Base-by-base conservation (phyloP, 805 yeast genomes). In the Wickerhamiella alocasiicola region DNA sequence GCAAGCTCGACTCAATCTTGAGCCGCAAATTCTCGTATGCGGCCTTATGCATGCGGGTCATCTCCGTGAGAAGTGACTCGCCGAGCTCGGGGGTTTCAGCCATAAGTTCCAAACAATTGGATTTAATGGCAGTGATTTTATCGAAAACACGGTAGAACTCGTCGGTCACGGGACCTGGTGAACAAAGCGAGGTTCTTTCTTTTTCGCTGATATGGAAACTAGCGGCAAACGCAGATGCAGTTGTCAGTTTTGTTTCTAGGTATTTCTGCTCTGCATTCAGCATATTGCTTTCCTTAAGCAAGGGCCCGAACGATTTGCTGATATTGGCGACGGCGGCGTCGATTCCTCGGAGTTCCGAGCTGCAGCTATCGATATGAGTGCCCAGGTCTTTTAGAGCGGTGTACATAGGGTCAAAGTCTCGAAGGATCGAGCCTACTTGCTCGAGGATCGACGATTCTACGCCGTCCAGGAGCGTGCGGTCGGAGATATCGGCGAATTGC, bases 141-240 rank as follows among this genome's bases (percentile, higher is more conserved):
- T 63, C 59, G 25, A 87, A 62, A 1, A 74, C 69, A 3, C 52
- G 55, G 49, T 83, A 81, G 54, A 79, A 84, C 39, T 70, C 75
- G 2, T 66, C 62, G 29, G 65, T 61, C 7, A 70, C 49, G 9
- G 51, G 52, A 45, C 13, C 54, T n/a, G n/a, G n/a, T n/a, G n/a
- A n/a, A n/a, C n/a, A n/a, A 42, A 42, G 62, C 20, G 36, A 9
- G 54, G 52, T 41, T 20, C 49, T 50, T 49, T 88, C 96, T 43
- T 73, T 71, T 45, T 78, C 87, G 32, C 70, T 70, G 32, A 88
- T 57, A 0, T 87, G 72, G 53, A 81, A 83, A 43, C 71, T 71
- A 3, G 68, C 65, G 46, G 76, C 74, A 38, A 56, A 58, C 2
- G 62, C 53, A 15, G 51, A 49, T 21, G 61, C 46, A 12, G 65